Evolutionary conservation across 176 grass and related monocot species (phyloP).

Genomic region (Areca catechu): DNA sequence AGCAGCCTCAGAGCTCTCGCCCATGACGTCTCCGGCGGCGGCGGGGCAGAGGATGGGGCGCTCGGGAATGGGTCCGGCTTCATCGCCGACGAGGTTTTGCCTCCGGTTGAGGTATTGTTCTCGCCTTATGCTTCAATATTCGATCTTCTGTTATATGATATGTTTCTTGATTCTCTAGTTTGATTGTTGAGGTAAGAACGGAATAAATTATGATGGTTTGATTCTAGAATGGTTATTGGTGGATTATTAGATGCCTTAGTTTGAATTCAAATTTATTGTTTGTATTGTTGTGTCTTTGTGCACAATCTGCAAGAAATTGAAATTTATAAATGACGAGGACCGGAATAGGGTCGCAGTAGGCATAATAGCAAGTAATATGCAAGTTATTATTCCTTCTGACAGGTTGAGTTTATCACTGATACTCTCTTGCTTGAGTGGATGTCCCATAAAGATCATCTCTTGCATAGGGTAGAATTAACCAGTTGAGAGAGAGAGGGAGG

Average conservation of each 20-base stretch:
- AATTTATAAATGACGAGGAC: no score
- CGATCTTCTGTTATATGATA: neutral
- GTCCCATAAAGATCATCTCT: no score
- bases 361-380: no score
- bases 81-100: neutral
- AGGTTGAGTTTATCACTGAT: no score
- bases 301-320: no score
- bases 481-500: no score
- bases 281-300: no score
- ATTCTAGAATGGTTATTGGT: neutral
- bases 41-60: neutral
- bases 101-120: neutral
- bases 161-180: neutral
- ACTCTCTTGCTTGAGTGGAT: no score
- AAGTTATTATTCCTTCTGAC: no score
- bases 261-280: neutral
- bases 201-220: neutral
- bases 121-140: neutral
- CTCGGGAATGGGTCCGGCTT: neutral
- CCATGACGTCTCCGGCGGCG: neutral
- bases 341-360: no score
- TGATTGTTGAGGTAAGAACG: neutral
- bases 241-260: neutral
- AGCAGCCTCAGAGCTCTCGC: slow-evolving; percentile 1
- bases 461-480: no score